Base-by-base conservation (phyloP, 108 stramenopile species). In the Mayamaea pseudoterrestris region DNA sequence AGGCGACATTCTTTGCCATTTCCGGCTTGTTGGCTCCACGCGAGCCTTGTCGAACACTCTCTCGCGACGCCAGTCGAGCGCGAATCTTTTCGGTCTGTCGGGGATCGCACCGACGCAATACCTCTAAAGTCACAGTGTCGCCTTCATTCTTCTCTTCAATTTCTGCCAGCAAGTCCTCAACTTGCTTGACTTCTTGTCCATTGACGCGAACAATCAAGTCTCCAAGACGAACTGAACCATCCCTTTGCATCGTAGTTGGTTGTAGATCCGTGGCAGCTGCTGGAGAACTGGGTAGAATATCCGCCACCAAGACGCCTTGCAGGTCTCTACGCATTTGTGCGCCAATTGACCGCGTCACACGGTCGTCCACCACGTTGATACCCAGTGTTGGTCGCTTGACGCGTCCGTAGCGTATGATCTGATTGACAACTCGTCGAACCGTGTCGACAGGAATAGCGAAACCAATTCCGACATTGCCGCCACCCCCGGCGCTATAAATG, bases 401-500 rank as follows among this genome's bases (percentile, higher is more conserved):
- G n/a, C 66, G 58, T 5, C 90, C 85, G 41, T 85, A 64, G 11
- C 59, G 50, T 42, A 92, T 87, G 40, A 92, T 65, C 39, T 79
- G 68, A 57, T 72, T 83, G 47, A 81, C 80, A 18, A 84, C 75
- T 12, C 74, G 32, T 40, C 79, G 54, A 27, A 85, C 68, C 9
- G 83, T 86, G 55, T 87, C 85, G 5, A 84, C 78, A 5, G 90
- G 90, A 40, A 92, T 88, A 13, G 82, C 80, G 51, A 92, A 92
- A 11, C 90, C 90, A 44, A 93, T 83, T 1, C 78, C 71, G 34
- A 70, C 55, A 36, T 57, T 63, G 1, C 81, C 77, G 1, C 69
- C 55, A 8, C 50, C 57, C 5, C 80, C 84, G 9, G n/a, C n/a
- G n/a, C n/a, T n/a, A 29, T 85, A 88, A 27, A 97, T 97, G 22